Evolutionary conservation across 495 filamentous ascomycete species (phyloP).

Genomic region (Talaromyces liani): DNA sequence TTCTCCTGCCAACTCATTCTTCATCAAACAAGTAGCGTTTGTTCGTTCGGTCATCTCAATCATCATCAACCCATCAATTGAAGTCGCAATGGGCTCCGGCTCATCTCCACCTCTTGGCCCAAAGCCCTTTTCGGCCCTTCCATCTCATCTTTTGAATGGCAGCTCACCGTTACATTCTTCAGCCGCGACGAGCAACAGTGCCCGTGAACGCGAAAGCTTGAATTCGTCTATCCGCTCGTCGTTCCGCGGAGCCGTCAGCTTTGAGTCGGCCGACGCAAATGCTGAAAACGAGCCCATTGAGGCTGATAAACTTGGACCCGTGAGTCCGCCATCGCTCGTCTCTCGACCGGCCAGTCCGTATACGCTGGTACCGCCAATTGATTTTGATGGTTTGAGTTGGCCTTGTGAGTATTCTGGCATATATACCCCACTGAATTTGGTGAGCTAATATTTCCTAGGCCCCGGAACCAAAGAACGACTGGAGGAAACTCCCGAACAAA

Average conservation of each 20-base stretch:
- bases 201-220: constrained; percentile 42
- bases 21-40: neutral
- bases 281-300: neutral
- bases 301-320: constrained; percentile 50
- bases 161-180: constrained; percentile 32
- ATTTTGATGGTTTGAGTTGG: constrained; percentile 67
- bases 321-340: constrained; percentile 37
- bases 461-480: constrained; percentile 71
- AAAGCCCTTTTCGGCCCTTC: constrained; percentile 39
- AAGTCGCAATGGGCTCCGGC: constrained; percentile 29
- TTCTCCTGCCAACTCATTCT: neutral
- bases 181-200: constrained; percentile 27
- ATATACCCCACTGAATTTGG: neutral
- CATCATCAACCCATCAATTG: neutral
- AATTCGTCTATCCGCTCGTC: constrained; percentile 46
- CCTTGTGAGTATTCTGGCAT: constrained; percentile 45
- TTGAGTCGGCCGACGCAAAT: constrained; percentile 17
- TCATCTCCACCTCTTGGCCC: constrained; percentile 26
- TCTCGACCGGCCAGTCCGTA: constrained; percentile 53
- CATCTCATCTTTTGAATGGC: constrained; percentile 42
- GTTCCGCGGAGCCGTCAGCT: constrained; percentile 36
- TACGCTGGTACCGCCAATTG: constrained; percentile 56
- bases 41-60: neutral
- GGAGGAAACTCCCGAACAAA: constrained; percentile 70
- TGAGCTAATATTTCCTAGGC: constrained; percentile 38